Evolutionary conservation across 257 asterid genomes (phyloP).

Genomic region (Orobanche coerulescens): DNA sequence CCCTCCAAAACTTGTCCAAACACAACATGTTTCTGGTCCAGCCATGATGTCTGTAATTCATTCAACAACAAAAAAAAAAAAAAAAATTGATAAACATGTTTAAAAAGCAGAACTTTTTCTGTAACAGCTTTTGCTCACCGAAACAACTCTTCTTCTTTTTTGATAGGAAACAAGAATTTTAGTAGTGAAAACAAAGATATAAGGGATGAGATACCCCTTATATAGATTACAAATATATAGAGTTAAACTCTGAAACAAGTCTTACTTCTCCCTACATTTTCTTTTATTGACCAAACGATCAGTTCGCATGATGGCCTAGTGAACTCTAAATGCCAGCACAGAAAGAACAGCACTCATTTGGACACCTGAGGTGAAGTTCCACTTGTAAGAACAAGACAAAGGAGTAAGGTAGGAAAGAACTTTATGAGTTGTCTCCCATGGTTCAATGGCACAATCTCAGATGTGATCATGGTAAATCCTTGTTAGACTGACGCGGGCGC

Average conservation of each 20-base stretch:
- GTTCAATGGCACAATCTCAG: background rate
- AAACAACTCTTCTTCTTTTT: background rate
- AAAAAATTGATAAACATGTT: background rate
- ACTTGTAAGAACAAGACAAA: background rate
- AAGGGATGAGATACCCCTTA: no score
- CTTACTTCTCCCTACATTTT: background rate
- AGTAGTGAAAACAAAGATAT: no score
- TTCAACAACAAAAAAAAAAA: constrained; percentile 18
- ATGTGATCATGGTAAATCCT: background rate
- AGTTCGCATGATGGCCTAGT: background rate
- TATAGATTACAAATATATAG: no score
- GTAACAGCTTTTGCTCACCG: background rate
- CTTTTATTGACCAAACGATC: background rate
- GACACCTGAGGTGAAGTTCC: background rate
- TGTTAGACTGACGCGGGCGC: no score
- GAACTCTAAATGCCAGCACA: background rate
- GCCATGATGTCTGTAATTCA: constrained; percentile 78
- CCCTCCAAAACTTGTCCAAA: constrained; percentile 98
- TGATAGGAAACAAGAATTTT: no score
- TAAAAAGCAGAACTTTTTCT: background rate
- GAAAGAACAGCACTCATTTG: background rate
- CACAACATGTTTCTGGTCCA: constrained; percentile 81
- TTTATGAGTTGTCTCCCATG: background rate
- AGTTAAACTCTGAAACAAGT: no score
- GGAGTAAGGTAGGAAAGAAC: background rate